phyloP scores from a whole-genome alignment of 2,329 filamentous ascomycete genomes.

The Clonostachys chloroleuca region DNA sequence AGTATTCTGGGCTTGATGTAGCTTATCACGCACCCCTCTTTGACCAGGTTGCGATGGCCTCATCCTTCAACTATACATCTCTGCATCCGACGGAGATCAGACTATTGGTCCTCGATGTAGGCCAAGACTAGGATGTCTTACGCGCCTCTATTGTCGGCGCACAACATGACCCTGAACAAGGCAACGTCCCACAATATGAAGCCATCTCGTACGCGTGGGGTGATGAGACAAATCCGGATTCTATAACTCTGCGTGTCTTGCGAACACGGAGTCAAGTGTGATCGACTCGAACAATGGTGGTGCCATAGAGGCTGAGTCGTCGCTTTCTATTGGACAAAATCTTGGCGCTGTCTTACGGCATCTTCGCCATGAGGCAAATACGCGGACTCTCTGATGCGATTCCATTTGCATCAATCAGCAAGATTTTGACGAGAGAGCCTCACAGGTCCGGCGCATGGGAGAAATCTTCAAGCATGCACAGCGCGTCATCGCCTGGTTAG shows the following conservation, averaged over 20 bases:
- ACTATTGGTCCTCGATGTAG: neutral
- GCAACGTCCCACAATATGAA: neutral
- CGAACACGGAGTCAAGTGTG: neutral
- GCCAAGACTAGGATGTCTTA: neutral
- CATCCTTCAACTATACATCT: neutral
- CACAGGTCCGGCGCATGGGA: conserved; percentile 2
- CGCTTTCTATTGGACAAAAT: neutral
- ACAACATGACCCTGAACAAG: neutral
- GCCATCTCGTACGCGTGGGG: conserved; percentile 3
- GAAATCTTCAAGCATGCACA: neutral
- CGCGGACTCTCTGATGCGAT: neutral
- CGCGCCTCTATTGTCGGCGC: neutral
- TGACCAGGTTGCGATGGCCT: neutral
- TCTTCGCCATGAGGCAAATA: neutral
- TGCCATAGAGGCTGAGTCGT: neutral
- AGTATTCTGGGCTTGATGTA: no score
- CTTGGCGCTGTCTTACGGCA: conserved; percentile 1
- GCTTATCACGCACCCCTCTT: no score
- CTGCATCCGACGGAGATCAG: neutral
- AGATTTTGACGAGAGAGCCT: conserved; percentile 1
- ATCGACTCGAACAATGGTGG: neutral
- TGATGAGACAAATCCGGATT: neutral
- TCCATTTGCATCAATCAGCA: conserved; percentile 5
- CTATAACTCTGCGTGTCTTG: neutral
- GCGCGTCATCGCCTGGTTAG: conserved; percentile 1